Base-by-base conservation (phyloP, 2,329 filamentous ascomycete species). In the Pyricularia grisea region DNA sequence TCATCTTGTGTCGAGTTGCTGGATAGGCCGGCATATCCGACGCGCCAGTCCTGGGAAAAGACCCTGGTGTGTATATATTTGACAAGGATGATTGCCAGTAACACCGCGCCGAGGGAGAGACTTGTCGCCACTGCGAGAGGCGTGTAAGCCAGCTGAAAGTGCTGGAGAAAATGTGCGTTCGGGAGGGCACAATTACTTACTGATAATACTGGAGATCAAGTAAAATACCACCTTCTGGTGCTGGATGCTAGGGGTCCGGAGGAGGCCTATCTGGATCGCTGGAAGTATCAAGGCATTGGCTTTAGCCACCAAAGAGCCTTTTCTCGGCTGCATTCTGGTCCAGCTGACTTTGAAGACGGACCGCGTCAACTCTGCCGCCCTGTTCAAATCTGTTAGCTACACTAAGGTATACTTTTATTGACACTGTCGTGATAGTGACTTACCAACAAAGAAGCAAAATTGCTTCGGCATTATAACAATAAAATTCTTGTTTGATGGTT, bases 381-480 rank as follows among this genome's bases (percentile, higher is more conserved):
- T 80, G n/a, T 17, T 17, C 10, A 2, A 55, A 7, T 12, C 7
- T 66, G 31, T 66, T 42, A 66, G 20, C 65, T 6, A 2, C 12
- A 23, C 60, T 23, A n/a, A n/a, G n/a, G n/a, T 27, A 27, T n/a
- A 5, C 20, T 55, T n/a, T 30, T 23, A 11, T 27, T 64, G n/a
- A 23, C 7, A 10, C 6, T 12, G 17, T 6, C 3, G 31, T 23
- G 31, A 33, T 12, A n/a, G 27, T 14, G 31, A 27, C 65, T 67
- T 74, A 82, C 82, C 83, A 85, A 68, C 81, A 83, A 6, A 84
- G 74, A 6, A 81, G 76, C 42, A 83, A 76, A 33, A 83, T 74
- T 10, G 81, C 76, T 73, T 84, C 81, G n/a, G 81, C 81, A 74
- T 83, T 84, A 72, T 85, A 85, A 33, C 77, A 78, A 70, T 84